phyloP scores from a whole-genome alignment of 2,329 filamentous ascomycete species.

The Xylariaceae sp. region DNA sequence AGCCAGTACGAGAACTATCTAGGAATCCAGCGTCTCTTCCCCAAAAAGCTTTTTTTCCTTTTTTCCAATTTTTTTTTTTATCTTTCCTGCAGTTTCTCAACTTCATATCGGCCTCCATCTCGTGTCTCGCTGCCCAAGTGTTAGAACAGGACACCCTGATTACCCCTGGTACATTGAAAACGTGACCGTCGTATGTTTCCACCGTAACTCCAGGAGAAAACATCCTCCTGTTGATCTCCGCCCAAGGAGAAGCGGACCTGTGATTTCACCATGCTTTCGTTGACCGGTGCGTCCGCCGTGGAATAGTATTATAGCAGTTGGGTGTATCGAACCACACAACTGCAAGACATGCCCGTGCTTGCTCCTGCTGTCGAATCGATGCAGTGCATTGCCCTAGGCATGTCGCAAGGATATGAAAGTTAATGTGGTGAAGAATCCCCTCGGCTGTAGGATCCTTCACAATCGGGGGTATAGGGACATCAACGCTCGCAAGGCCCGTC shows the following conservation, averaged over 20 bases:
- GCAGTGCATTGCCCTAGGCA: slow-evolving; percentile 25
- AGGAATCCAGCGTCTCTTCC: slow-evolving; percentile 24
- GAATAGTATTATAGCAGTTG: slow-evolving; percentile 6
- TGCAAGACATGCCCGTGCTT: slow-evolving; percentile 16
- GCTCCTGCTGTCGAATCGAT: slow-evolving; percentile 31
- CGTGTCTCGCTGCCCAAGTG: not conserved
- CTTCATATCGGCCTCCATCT: not conserved
- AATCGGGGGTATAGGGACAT: slow-evolving; percentile 15
- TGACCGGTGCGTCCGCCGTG: slow-evolving; percentile 2
- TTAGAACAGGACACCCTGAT: not conserved
- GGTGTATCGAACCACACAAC: slow-evolving; percentile 8
- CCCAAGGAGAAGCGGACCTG: not conserved
- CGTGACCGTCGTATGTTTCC: not conserved
- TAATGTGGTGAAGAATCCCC: slow-evolving; percentile 8
- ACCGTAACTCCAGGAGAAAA: not conserved
- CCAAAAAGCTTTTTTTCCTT: slow-evolving; percentile 20
- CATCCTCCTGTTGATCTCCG: slow-evolving; percentile 1
- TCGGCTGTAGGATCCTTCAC: slow-evolving; percentile 2
- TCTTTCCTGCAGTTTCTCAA: not conserved
- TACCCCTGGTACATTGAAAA: not conserved
- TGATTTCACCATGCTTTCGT: slow-evolving; percentile 4
- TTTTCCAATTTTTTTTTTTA: slow-evolving; percentile 9
- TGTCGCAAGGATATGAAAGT: too few species aligned
- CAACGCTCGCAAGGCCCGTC: slow-evolving; percentile 11
- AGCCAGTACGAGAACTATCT: slow-evolving; percentile 23